phyloP scores from a whole-genome alignment of 495 filamentous ascomycete species.

The Entonaema liquescens region DNA sequence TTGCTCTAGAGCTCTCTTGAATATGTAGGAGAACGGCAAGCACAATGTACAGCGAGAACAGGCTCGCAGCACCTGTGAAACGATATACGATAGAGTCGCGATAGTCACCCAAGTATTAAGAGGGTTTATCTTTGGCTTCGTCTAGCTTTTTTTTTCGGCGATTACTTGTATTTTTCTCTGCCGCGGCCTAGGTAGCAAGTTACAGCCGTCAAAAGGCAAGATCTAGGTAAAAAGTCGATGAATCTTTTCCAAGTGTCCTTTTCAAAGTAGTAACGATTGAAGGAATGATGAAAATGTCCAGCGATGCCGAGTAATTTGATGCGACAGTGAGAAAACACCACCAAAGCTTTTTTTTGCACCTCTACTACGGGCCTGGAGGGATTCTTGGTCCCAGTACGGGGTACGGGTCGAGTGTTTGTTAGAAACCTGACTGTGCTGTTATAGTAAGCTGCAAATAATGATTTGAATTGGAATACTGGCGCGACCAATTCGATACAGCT shows the following conservation, averaged over 20 bases:
- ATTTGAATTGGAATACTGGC: not conserved
- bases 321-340: constrained; percentile 24
- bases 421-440: constrained; percentile 7
- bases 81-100: constrained; percentile 38
- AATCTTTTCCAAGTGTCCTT: constrained; percentile 14
- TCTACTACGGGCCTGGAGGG: constrained; percentile 29
- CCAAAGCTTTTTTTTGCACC: constrained; percentile 21
- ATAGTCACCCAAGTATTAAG: constrained; percentile 40
- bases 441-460: constrained; percentile 14
- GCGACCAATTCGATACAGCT: constrained; percentile 18
- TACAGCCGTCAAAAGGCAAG: constrained; percentile 39
- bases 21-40: constrained; percentile 31
- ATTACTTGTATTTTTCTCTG: constrained; percentile 42
- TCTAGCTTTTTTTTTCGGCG: constrained; percentile 20
- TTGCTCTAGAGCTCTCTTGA: constrained; percentile 40
- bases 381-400: constrained; percentile 20
- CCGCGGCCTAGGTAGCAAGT: constrained; percentile 39
- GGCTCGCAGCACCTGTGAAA: constrained; percentile 37
- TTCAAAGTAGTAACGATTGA: constrained; percentile 27
- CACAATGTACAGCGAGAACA: constrained; percentile 39
- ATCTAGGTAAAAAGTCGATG: constrained; percentile 31
- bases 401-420: constrained; percentile 10
- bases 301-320: constrained; percentile 25
- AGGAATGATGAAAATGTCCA: constrained; percentile 16
- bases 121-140: constrained; percentile 8